These are phyloP conservation scores for Paramecium sonneborni DNA, from an alignment of 73 alveolate species.

Conservation along the genomic window DNA sequence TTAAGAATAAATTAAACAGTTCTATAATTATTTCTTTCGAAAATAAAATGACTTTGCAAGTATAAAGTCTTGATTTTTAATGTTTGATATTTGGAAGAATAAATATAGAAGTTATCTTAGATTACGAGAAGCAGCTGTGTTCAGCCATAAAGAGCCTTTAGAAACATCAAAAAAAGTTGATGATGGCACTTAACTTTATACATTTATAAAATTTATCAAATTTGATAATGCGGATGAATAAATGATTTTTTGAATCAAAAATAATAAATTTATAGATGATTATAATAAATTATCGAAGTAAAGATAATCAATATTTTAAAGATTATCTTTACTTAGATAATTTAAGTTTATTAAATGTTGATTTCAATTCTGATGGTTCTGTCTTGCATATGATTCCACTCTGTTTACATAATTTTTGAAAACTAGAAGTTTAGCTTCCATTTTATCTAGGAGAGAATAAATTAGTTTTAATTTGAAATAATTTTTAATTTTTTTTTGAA, in stretches of 20 bases:
- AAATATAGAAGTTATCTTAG: neutral
- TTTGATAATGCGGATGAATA: neutral
- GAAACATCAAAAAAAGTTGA: constrained; percentile 1
- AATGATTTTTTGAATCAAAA: neutral
- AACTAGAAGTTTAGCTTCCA: neutral
- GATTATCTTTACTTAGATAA: neutral
- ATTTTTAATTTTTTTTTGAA: neutral
- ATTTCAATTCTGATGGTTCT: neutral
- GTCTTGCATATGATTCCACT: neutral
- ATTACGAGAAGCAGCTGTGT: constrained; percentile 22
- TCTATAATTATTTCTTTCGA: neutral
- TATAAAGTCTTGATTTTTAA: constrained; percentile 1
- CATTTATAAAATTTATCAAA: neutral
- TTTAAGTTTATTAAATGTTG: neutral
- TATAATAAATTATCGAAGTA: neutral
- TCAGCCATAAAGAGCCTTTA: constrained; percentile 7
- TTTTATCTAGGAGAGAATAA: neutral
- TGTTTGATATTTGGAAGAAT: neutral
- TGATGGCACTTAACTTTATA: neutral
- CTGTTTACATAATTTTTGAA: neutral
- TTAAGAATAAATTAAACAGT: neutral
- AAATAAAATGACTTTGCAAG: neutral
- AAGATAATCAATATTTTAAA: neutral
- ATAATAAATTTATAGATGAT: neutral
- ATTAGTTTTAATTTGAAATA: neutral